phyloP scores from a whole-genome alignment of 345 rosid species.

The Euphorbia pulcherrima region DNA sequence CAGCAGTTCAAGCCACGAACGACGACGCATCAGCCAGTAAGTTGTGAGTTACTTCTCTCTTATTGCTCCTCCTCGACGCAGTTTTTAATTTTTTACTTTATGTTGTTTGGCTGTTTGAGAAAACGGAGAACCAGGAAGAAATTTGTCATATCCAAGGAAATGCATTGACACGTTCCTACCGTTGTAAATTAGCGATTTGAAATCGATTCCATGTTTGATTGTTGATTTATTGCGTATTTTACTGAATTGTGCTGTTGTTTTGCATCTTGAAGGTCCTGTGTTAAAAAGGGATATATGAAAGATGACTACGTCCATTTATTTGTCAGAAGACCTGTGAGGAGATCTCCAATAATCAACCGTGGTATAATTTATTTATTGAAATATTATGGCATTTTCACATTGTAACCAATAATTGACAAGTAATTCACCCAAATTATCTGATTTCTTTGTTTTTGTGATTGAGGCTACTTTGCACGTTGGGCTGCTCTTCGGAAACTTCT shows the following conservation, averaged over 20 bases:
- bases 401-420: not conserved
- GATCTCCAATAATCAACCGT: constrained; percentile 92
- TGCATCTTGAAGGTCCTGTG: constrained; percentile 67
- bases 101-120: constrained; percentile 1
- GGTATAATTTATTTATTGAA: constrained; percentile 35
- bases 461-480: constrained; percentile 95
- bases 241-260: not conserved
- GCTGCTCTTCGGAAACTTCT: constrained; percentile 86
- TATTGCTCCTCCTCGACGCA: not conserved
- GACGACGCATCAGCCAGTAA: constrained; percentile 97
- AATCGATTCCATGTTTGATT: not conserved
- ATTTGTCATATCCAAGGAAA: not conserved
- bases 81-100: not conserved
- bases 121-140: not conserved
- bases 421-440: constrained; percentile 4
- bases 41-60: constrained; percentile 40
- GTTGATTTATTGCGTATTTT: not conserved
- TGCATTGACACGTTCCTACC: not conserved
- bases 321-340: constrained; percentile 77
- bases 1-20: constrained; percentile 93
- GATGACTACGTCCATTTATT: constrained; percentile 83
- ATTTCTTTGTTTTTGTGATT: constrained; percentile 7
- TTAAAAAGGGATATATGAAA: constrained; percentile 77
- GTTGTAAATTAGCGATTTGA: not conserved
- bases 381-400: not conserved